A percentile compares a stretch with the other conserved stretches of the same genome.
phyloP scores from a whole-genome alignment of 1,284 basidiomycete species.

The Leccinum huronense region DNA sequence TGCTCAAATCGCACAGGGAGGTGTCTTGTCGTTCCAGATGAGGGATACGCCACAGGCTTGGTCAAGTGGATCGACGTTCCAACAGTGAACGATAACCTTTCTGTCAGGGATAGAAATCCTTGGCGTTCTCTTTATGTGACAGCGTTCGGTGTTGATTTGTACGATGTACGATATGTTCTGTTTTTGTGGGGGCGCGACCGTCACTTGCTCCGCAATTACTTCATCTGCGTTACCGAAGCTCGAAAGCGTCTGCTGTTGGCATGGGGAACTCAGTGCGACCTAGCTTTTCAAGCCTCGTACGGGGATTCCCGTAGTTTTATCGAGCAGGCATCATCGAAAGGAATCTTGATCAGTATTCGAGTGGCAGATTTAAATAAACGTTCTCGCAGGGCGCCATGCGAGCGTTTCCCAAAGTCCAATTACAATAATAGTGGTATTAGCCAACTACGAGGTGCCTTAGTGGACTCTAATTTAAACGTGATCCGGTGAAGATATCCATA shows the following conservation, averaged over 20 bases:
- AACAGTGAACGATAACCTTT: slow-evolving; percentile 4
- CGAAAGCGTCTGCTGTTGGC: background rate
- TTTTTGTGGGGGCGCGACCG: background rate
- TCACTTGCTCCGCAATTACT: background rate
- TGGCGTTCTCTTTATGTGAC: background rate
- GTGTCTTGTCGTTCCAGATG: slow-evolving; percentile 65
- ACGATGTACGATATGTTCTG: background rate
- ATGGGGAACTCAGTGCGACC: too few species aligned
- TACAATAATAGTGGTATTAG: background rate
- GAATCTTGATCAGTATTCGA: background rate
- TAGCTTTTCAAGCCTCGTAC: too few species aligned
- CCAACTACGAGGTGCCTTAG: background rate
- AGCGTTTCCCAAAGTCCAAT: background rate
- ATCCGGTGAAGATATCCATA: background rate
- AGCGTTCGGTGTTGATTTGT: background rate
- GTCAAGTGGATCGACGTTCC: slow-evolving; percentile 29
- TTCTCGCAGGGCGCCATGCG: background rate
- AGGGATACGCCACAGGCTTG: slow-evolving; percentile 46
- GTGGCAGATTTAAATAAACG: background rate
- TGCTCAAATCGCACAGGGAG: slow-evolving; percentile 55
- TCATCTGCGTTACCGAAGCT: background rate
- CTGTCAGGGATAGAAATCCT: background rate
- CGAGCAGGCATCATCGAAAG: background rate
- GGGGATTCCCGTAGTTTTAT: background rate
- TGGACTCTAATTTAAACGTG: background rate